These are phyloP conservation scores for Pythium aquatile DNA, from an alignment of 352 stramenopile species.

Conservation along the genomic window DNA sequence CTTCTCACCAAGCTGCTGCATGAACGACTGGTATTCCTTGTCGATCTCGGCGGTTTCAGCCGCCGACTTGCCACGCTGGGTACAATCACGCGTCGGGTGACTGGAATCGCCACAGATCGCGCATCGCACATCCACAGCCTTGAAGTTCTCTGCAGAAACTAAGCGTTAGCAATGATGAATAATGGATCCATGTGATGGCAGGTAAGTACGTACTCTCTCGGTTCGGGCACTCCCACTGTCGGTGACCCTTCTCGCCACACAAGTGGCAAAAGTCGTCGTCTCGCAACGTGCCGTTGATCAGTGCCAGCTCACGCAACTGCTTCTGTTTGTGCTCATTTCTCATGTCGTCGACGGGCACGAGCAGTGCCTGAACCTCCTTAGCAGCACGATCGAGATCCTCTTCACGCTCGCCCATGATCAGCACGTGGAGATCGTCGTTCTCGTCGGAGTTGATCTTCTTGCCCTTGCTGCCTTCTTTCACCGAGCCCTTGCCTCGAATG, in stretches of 20 bases:
- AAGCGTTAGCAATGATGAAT: not conserved
- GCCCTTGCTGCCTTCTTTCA: conserved; percentile 97
- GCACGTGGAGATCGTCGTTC: conserved; percentile 96
- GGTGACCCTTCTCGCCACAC: conserved; percentile 98
- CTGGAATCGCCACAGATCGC: conserved; percentile 97
- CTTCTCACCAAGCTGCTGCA: conserved; percentile 85
- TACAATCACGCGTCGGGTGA: conserved; percentile 98
- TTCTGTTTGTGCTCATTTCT: conserved; percentile 98
- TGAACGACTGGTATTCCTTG: conserved; percentile 85
- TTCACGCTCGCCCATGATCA: conserved; percentile 91
- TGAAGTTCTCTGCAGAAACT: conserved; percentile 61
- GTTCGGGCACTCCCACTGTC: conserved; percentile 96
- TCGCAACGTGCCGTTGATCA: conserved; percentile 98
- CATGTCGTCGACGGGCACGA: conserved; percentile 91
- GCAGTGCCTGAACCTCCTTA: conserved; percentile 87
- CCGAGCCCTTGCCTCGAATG: conserved; percentile 95
- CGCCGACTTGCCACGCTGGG: conserved; percentile 75
- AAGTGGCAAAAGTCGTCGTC: conserved; percentile 98
- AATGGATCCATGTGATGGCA: not conserved
- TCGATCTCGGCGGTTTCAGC: conserved; percentile 77
- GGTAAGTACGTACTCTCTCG: conserved; percentile 63
- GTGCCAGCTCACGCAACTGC: conserved; percentile 96
- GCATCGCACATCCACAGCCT: conserved; percentile 92
- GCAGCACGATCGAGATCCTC: conserved; percentile 84
- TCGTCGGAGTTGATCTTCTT: conserved; percentile 92